phyloP scores from a whole-genome alignment of 2,329 filamentous ascomycete species.

The Knoxdaviesia proteae region DNA sequence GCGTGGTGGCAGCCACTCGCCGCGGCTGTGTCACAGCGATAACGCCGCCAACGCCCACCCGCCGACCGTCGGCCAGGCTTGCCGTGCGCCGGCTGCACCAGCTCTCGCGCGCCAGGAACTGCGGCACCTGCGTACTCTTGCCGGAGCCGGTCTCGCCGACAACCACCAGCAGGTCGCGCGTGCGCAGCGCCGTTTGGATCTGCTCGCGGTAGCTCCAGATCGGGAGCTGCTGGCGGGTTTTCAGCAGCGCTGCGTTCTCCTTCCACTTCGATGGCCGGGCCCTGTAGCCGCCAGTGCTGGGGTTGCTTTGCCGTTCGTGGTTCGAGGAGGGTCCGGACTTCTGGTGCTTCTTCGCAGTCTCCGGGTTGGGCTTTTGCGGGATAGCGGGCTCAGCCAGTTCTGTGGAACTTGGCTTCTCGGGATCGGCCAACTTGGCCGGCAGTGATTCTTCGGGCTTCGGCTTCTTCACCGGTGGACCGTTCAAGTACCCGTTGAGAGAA shows the following conservation, averaged over 20 bases:
- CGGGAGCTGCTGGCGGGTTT: constrained; percentile 46
- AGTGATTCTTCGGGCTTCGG: constrained; percentile 1
- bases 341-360: background rate
- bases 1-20: constrained; percentile 77
- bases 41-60: constrained; percentile 45
- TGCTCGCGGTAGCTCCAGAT: constrained; percentile 57
- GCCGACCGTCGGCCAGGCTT: constrained; percentile 9
- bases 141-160: constrained; percentile 91
- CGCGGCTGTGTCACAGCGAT: constrained; percentile 94
- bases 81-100: constrained; percentile 46
- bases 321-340: background rate
- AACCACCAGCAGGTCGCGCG: constrained; percentile 57
- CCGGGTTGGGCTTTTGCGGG: background rate
- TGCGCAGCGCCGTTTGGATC: constrained; percentile 41
- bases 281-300: background rate
- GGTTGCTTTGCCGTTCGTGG: background rate
- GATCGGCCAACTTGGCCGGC: constrained; percentile 11
- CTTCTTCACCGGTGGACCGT: constrained; percentile 8
- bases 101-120: constrained; percentile 58
- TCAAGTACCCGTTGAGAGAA: constrained; percentile 27
- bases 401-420: constrained; percentile 20
- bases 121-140: constrained; percentile 90
- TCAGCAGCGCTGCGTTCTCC: constrained; percentile 15
- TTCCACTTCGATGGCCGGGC: constrained; percentile 2
- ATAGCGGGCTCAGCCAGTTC: background rate